Conservation (phyloP, 306 rosid genomes). For the Hippophae rhamnoides region DNA sequence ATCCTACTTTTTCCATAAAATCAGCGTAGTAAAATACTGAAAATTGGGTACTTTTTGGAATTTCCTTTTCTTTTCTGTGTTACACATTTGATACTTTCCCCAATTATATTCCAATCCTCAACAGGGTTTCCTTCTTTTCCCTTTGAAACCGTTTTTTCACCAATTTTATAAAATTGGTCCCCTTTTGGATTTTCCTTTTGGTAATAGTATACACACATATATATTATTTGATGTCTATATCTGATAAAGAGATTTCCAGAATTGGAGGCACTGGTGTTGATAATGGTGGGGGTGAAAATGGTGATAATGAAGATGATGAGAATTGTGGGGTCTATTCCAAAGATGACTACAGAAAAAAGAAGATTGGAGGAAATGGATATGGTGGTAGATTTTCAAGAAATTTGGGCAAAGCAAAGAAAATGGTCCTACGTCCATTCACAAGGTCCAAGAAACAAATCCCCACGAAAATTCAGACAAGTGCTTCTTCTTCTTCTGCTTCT, state of each 20-base stretch:
- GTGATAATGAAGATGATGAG: slow-evolving; percentile 20
- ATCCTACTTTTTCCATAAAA: too few relatives aligned
- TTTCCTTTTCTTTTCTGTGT: too few relatives aligned
- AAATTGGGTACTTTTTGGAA: too few relatives aligned
- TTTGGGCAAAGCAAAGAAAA: slow-evolving; percentile 27
- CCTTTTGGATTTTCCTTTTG: background rate
- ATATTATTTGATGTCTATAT: slow-evolving; percentile 38
- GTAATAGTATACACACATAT: background rate
- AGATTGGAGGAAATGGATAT: slow-evolving; percentile 9
- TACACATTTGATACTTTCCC: too few relatives aligned
- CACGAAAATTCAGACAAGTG: slow-evolving; percentile 18
- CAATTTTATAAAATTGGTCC: background rate
- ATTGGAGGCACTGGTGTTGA: slow-evolving; percentile 19
- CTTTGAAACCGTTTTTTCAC: background rate
- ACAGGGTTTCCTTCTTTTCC: background rate
- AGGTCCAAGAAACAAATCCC: slow-evolving; percentile 33
- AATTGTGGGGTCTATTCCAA: slow-evolving; percentile 9
- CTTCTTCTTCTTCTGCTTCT: slow-evolving; percentile 20
- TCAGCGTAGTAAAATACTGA: too few relatives aligned
- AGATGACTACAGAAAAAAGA: slow-evolving; percentile 22
- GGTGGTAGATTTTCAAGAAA: slow-evolving; percentile 16
- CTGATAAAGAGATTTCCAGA: slow-evolving; percentile 34
- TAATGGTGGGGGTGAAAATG: slow-evolving; percentile 24
- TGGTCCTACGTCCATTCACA: slow-evolving; percentile 31
- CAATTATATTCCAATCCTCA: background rate